Conservation (phyloP, 495 filamentous ascomycete genomes). For the Neurospora sp. region DNA sequence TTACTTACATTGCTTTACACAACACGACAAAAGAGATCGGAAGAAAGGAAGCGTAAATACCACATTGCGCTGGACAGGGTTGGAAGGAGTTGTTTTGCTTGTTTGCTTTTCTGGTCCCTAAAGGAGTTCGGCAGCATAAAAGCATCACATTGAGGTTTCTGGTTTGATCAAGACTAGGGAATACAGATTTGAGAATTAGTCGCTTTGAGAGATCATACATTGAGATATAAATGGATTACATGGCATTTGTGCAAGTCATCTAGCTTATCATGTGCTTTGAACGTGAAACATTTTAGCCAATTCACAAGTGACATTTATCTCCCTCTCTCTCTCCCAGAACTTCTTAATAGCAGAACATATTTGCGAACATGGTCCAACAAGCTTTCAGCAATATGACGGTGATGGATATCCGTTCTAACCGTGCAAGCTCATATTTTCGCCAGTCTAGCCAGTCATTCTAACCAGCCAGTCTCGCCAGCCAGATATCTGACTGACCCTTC, state of each 20-base stretch:
- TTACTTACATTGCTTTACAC: not conserved
- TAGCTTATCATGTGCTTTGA: not conserved
- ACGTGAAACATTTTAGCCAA: not conserved
- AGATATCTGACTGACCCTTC: not conserved
- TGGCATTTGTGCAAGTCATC: not conserved
- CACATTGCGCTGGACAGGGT: not conserved
- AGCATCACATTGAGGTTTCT: not conserved
- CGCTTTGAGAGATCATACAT: not conserved
- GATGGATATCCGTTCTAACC: not conserved
- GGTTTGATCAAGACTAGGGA: not conserved
- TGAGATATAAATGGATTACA: not conserved
- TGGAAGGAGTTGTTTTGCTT: not conserved
- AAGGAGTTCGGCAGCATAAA: not conserved
- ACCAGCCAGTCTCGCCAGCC: not conserved
- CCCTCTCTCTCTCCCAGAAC: too few relatives aligned
- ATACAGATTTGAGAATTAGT: not conserved
- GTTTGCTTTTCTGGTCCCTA: not conserved
- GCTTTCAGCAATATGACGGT: too few relatives aligned
- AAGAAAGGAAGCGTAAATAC: not conserved
- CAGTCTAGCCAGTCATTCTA: not conserved
- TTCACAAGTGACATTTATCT: too few relatives aligned
- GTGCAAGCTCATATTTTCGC: not conserved
- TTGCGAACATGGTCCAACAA: too few relatives aligned
- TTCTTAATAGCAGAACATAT: too few relatives aligned
- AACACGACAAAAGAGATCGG: not conserved